These are phyloP conservation scores for Citrus glauca DNA, from an alignment of 345 rosid species.

Conservation along the genomic window DNA sequence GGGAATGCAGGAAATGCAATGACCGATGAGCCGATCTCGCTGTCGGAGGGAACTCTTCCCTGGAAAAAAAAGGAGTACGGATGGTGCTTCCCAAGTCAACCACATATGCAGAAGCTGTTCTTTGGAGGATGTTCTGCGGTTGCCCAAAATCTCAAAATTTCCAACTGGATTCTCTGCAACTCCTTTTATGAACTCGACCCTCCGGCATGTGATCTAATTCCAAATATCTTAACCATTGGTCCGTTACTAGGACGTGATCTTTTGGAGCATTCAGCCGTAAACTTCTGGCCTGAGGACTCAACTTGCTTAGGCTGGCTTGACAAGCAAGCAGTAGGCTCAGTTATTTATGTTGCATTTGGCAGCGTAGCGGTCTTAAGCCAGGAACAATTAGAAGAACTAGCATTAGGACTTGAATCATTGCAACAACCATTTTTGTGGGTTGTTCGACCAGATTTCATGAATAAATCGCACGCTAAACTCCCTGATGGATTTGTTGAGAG, in stretches of 20 bases:
- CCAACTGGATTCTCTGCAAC: constrained; percentile 20
- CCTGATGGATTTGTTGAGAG: constrained; percentile 26
- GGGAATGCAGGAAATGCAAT: constrained; percentile 13
- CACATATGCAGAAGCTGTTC: neutral
- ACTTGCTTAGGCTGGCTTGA: constrained; percentile 42
- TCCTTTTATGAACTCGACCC: constrained; percentile 28
- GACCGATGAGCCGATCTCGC: constrained; percentile 2
- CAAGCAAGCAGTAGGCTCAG: constrained; percentile 26
- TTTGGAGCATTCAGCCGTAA: constrained; percentile 6
- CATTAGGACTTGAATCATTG: constrained; percentile 25
- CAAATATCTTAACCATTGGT: constrained; percentile 26
- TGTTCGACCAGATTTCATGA: constrained; percentile 14
- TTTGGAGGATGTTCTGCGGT: neutral
- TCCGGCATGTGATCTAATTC: constrained; percentile 10
- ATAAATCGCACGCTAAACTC: neutral
- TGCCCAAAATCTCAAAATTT: neutral
- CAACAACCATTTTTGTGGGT: constrained; percentile 34
- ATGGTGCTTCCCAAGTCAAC: constrained; percentile 16
- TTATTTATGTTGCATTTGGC: constrained; percentile 50
- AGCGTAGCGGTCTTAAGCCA: constrained; percentile 19
- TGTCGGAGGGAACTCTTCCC: constrained; percentile 17
- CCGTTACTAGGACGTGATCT: constrained; percentile 15
- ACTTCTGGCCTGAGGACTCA: constrained; percentile 27
- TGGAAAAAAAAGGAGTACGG: constrained; percentile 12
- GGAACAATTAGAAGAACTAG: constrained; percentile 34